Conservation (phyloP, 768 basidiomycete species). For the Leccinum imitatum region DNA sequence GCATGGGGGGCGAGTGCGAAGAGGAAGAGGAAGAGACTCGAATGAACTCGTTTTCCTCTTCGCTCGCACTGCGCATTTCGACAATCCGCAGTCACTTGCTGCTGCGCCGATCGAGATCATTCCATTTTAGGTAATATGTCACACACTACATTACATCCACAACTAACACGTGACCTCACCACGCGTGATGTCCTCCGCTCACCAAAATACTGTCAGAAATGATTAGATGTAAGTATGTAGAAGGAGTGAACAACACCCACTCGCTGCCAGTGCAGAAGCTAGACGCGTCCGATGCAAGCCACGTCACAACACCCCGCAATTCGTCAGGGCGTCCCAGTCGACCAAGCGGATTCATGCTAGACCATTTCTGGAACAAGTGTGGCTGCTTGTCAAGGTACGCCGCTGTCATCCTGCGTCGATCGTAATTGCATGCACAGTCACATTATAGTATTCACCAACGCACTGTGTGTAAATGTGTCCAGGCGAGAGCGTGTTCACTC, state of each 20-base stretch:
- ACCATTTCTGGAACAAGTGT: slow-evolving; percentile 64
- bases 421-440: slow-evolving; percentile 6
- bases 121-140: slow-evolving; percentile 19
- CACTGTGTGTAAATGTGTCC: slow-evolving; percentile 75
- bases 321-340: slow-evolving; percentile 73
- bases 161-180: slow-evolving; percentile 27
- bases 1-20: slow-evolving; percentile 29
- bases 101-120: slow-evolving; percentile 37
- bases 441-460: slow-evolving; percentile 33
- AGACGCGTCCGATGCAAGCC: slow-evolving; percentile 75
- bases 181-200: slow-evolving; percentile 33
- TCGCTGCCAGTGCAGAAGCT: slow-evolving; percentile 83
- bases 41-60: neutral
- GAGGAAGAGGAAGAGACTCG: neutral
- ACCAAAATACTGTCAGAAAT: slow-evolving; percentile 26
- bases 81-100: slow-evolving; percentile 31
- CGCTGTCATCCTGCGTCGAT: slow-evolving; percentile 62
- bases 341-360: slow-evolving; percentile 64
- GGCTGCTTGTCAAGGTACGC: slow-evolving; percentile 67
- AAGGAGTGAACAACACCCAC: slow-evolving; percentile 42
- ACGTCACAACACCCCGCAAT: slow-evolving; percentile 65
- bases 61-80: slow-evolving; percentile 20
- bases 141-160: slow-evolving; percentile 15
- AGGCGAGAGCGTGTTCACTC: slow-evolving; percentile 76
- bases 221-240: neutral